Conservation (phyloP, 2,329 filamentous ascomycete species). For the Fusarium pseudograminearum region DNA sequence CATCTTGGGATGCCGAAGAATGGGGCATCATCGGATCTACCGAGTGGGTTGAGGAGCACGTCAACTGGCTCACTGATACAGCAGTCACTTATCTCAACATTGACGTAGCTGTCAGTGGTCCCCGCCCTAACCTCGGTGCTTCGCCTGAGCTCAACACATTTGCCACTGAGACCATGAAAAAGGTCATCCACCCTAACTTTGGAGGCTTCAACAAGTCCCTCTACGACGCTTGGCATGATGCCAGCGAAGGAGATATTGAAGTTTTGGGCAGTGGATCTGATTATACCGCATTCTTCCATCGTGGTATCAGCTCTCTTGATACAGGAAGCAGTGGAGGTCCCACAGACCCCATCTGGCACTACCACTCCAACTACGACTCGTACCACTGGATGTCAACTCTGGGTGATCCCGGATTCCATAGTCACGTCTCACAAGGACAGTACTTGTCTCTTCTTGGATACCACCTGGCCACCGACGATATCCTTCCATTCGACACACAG, state of each 20-base stretch:
- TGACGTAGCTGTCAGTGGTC: conserved; percentile 74
- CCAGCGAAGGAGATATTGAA: conserved; percentile 53
- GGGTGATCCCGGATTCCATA: conserved; percentile 75
- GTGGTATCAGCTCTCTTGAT: conserved; percentile 63
- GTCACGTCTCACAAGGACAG: conserved; percentile 69
- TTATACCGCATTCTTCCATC: conserved; percentile 76
- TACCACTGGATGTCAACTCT: conserved; percentile 86
- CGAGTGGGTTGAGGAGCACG: conserved; percentile 87
- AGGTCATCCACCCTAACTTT: conserved; percentile 70
- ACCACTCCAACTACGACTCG: conserved; percentile 87
- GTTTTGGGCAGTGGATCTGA: conserved; percentile 75
- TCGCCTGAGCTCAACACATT: conserved; percentile 77
- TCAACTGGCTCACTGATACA: conserved; percentile 78
- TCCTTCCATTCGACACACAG: conserved; percentile 56
- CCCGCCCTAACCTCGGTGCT: conserved; percentile 66
- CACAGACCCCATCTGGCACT: conserved; percentile 74
- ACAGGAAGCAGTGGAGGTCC: conserved; percentile 62
- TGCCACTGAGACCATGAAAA: conserved; percentile 70
- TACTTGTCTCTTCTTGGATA: conserved; percentile 57
- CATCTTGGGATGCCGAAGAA: conserved; percentile 79
- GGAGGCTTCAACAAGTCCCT: conserved; percentile 60
- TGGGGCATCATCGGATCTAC: conserved; percentile 85
- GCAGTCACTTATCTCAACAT: conserved; percentile 85
- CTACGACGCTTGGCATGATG: conserved; percentile 57
- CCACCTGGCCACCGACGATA: conserved; percentile 54